Percentiles rank a stretch among this genome's conserved stretches.
Conservation (phyloP, 2,329 filamentous ascomycete species). For the Mycogone perniciosa region DNA sequence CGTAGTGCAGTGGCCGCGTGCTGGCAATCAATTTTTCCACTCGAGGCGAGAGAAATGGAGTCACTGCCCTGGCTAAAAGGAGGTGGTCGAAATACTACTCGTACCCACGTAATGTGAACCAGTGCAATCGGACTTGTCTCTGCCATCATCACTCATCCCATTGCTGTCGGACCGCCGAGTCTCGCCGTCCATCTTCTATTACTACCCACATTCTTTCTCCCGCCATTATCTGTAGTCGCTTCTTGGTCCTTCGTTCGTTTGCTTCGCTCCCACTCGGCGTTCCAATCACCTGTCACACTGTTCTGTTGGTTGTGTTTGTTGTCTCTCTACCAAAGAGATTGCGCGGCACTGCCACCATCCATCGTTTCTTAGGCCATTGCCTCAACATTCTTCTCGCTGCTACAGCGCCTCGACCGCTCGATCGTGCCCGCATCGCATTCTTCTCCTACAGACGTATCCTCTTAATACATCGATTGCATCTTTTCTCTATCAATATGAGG, state of each 20-base stretch:
- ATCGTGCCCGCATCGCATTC: not conserved
- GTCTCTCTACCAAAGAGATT: too few species aligned
- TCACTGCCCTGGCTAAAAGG: constrained; percentile 8
- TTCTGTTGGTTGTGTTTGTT: too few species aligned
- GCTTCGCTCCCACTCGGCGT: not conserved
- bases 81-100: constrained; percentile 1
- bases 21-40: too few species aligned
- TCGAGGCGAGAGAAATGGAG: too few species aligned
- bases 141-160: constrained; percentile 1
- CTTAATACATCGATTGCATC: not conserved
- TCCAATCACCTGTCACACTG: not conserved
- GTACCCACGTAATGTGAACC: not conserved
- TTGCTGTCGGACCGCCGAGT: not conserved
- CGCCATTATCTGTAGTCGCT: not conserved
- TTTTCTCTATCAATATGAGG: constrained; percentile 2
- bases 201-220: constrained; percentile 5
- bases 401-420: not conserved
- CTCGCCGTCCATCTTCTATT: not conserved
- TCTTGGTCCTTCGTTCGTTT: not conserved
- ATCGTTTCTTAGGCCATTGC: not conserved
- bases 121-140: not conserved
- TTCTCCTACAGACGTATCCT: not conserved
- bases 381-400: not conserved
- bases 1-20: too few species aligned
- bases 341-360: not conserved